Evolutionary conservation across 1,139 yeast genomes (phyloP).

Genomic region (Debaryomyces coudertii): DNA sequence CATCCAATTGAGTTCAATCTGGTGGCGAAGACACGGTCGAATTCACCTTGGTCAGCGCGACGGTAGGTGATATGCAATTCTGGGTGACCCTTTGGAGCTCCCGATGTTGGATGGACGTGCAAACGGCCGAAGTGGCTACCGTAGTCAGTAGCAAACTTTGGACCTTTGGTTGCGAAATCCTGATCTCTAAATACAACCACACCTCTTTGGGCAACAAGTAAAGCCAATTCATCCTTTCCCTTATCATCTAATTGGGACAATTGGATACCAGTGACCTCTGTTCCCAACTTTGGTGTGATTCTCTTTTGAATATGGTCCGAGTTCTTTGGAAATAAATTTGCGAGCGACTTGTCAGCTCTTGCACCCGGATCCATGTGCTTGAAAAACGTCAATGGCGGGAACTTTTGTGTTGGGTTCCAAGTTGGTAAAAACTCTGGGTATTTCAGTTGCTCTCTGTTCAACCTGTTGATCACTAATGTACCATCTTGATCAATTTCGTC

Average conservation of each 20-base stretch:
- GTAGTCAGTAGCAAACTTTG: conserved; percentile 53
- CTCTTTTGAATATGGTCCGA: conserved; percentile 34
- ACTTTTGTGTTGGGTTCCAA: conserved; percentile 49
- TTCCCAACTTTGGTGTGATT: conserved; percentile 67
- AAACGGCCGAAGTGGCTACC: conserved; percentile 68
- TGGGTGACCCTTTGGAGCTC: conserved; percentile 61
- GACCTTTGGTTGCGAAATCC: conserved; percentile 61
- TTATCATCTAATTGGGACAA: conserved; percentile 52
- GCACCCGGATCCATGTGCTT: conserved; percentile 57
- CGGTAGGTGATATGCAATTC: conserved; percentile 67
- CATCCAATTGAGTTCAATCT: conserved; percentile 45
- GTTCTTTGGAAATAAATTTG: conserved; percentile 49
- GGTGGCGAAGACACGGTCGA: conserved; percentile 35
- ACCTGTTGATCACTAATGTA: conserved; percentile 27
- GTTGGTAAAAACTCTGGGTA: conserved; percentile 52
- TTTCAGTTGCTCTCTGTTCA: conserved; percentile 21
- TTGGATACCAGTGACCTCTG: conserved; percentile 63
- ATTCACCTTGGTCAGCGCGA: conserved; percentile 44
- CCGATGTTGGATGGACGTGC: conserved; percentile 76
- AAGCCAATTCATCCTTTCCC: conserved; percentile 67
- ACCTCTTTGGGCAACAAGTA: conserved; percentile 66
- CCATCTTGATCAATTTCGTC: conserved; percentile 22
- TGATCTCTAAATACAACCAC: conserved; percentile 70
- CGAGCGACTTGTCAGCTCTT: conserved; percentile 58
- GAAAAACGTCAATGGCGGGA: conserved; percentile 49